A percentile compares a stretch with the other conserved stretches of the same genome.
Conservation (phyloP, 345 rosid species). For the Eucalyptus regnans region DNA sequence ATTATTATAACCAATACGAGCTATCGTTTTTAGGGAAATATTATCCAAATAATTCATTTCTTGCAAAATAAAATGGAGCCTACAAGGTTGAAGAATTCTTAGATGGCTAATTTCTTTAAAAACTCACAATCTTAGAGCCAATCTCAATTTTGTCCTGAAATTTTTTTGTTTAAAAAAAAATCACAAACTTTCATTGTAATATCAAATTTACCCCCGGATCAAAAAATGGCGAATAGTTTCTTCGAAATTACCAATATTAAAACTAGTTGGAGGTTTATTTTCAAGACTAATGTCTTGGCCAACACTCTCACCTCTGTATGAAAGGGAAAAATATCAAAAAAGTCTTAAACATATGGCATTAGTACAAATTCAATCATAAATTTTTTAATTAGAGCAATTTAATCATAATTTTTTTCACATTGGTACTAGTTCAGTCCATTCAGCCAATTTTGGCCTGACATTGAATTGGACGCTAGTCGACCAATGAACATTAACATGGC, state of each 20-base stretch:
- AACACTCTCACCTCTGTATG: background rate
- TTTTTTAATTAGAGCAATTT: accelerated
- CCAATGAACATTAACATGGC: no score
- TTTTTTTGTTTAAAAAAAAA: background rate
- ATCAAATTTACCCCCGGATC: background rate
- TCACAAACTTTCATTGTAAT: background rate
- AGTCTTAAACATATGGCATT: no score
- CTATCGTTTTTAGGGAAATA: no score
- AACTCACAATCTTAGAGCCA: no score
- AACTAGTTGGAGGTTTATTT: background rate
- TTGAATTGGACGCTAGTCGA: no score
- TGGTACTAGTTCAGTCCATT: accelerated
- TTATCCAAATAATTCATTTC: no score
- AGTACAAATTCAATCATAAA: no score
- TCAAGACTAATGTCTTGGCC: background rate
- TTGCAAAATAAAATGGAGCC: no score
- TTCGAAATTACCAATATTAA: background rate
- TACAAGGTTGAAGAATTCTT: background rate
- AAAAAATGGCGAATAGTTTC: background rate
- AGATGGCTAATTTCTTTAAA: background rate
- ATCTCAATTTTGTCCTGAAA: accelerated
- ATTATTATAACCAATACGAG: no score
- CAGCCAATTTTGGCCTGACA: accelerated
- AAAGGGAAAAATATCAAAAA: no score
- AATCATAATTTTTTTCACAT: no score